Evolutionary conservation across 1,139 yeast genomes (phyloP), one percentile per base, ranked within the genome.

Genomic region (Magnusiomyces clavatus): DNA sequence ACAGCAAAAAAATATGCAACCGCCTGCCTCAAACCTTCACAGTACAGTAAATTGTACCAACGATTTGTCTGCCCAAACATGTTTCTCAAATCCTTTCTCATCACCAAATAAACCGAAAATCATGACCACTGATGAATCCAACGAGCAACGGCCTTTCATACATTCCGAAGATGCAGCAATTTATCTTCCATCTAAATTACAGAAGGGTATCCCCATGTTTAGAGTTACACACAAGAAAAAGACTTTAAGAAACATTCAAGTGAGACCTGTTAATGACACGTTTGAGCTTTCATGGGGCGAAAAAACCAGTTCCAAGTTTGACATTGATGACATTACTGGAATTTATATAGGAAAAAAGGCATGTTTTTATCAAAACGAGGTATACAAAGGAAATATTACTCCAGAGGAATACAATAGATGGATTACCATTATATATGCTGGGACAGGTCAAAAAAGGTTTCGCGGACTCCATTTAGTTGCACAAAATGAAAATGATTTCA

Each of bases 391-490:
- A 2, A 35, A 31, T 10, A 11, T n/a, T 6, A 8, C 16, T 2
- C 14, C 47, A 14, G 40, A 34, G 2, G 24, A 17, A 10, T 17
- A 44, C 31, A 16, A 17, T 17, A 95, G 79, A 17, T 92, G 98
- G 98, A 76, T 87, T 1, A 83, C 96, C 0, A 77, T 92, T 36
- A 79, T 87, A 13, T 90, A 87, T 63, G 70, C 66, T 24, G 69
- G 72, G 6, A 63, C 69, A 10, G 77, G 72, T 6, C 16, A 46
- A 17, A 76, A 77, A 58, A 77, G 78, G 54, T 69, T 79, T 51
- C 83, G 84, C 57, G 81, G 81, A 1, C 66, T 92, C 50, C 97
- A 92, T 69, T 69, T 89, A 36, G 80, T 90, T 13, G 88, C 95
- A 0, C 78, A 81, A 24, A 76, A 82, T 2, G 77, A 73, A 50